Conservation (phyloP, 1,284 basidiomycete species). For the Mycena citricolor region DNA sequence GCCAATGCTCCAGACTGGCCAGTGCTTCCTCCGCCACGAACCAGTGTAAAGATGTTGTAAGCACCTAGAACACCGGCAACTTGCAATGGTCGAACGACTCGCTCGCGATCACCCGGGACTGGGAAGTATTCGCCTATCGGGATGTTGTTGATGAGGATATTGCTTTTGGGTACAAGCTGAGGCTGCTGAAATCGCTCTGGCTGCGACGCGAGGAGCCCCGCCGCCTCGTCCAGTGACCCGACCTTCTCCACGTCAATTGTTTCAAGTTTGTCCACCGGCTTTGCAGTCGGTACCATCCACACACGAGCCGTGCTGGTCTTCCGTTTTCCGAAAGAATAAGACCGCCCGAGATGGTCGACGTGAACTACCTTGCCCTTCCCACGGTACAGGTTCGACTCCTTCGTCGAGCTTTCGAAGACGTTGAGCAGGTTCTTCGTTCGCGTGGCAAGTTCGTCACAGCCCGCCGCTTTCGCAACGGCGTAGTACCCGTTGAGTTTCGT, state of each 20-base stretch:
- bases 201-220: constrained; percentile 18
- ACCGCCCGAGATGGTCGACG: constrained; percentile 74
- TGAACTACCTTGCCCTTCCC: constrained; percentile 55
- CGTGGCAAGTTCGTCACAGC: constrained; percentile 56
- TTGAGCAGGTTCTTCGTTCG: constrained; percentile 55
- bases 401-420: constrained; percentile 66
- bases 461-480: constrained; percentile 66
- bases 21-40: constrained; percentile 85
- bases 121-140: constrained; percentile 82
- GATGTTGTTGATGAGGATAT: constrained; percentile 82
- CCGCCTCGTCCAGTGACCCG: constrained; percentile 16
- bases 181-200: constrained; percentile 20
- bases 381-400: constrained; percentile 52
- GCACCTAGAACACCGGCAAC: constrained; percentile 84
- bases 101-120: constrained; percentile 75
- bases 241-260: constrained; percentile 20
- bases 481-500: constrained; percentile 74
- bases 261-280: constrained; percentile 14
- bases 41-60: constrained; percentile 91
- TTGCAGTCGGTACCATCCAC: constrained; percentile 86
- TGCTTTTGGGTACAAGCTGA: constrained; percentile 27
- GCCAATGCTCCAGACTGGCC: constrained; percentile 92
- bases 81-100: constrained; percentile 80
- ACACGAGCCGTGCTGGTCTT: constrained; percentile 88
- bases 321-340: constrained; percentile 81